Base-by-base conservation (phyloP, 2,329 filamentous ascomycete genomes). In the Hypoxylon sp. region DNA sequence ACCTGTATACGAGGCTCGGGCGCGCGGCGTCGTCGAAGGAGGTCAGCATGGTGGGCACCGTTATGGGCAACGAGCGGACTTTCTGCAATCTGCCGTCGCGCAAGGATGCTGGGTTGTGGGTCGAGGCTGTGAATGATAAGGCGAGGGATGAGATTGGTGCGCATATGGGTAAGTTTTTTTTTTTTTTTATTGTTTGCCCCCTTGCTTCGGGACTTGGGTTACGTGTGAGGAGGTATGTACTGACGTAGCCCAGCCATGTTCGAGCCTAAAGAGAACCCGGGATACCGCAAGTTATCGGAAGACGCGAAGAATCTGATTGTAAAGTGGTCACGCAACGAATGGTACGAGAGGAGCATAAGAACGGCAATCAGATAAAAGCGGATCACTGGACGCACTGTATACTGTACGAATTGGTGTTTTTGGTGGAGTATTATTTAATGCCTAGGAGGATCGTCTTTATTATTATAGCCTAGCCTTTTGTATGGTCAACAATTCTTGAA, bases 1-100 rank as follows among this genome's bases (percentile, higher is more conserved):
- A 98, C 77, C 85, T 98, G 64, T 98, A 97, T 80, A 97, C 94
- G 3, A 87, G 91, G 29, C 87, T 99, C 26, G 94, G 94, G 1
- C 86, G 87, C 74, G 90, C 88, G 13, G 91, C 92, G 13, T 79
- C 84, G 57, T 75, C 85, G 75, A 84, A 87, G 80, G 74, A 85
- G 81, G 78, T 83, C 67, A 81, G 82, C 75, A 77, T 90, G 79
- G 81, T 87, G 59, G 83, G 86, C 26, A 86, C 85, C 29, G 86
- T 93, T 37, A 79, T 92, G 17, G 90, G 91, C 1, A 88, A 86
- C 55, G 86, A 94, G 69, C 86, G 96, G 73, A 98, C 95, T 0
- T 99, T 98, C 78, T 97, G 94, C 81, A 93, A 94, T 65, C 79
- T 97, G 60, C 94, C 94, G 1, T 85, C 86, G 71, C 86, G 84